These are phyloP conservation scores for Fusarium ambrosium DNA, from an alignment of 2,329 filamentous ascomycete species.

Conservation along the genomic window DNA sequence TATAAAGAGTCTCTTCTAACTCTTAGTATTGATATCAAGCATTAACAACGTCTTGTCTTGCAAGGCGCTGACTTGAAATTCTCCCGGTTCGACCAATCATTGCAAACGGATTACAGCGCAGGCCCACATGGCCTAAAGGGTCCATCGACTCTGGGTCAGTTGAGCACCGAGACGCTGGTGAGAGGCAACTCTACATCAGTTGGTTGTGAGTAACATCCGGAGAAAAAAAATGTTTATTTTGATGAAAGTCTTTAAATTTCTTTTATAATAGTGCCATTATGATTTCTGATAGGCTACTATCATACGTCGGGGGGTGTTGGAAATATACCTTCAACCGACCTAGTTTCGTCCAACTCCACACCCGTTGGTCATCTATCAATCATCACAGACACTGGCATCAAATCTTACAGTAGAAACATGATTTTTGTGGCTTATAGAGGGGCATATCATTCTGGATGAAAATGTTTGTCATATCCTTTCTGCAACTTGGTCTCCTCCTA, in stretches of 20 bases:
- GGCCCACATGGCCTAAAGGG: background rate
- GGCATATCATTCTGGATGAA: background rate
- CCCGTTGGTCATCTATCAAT: background rate
- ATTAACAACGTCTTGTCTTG: background rate
- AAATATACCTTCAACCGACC: background rate
- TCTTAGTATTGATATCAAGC: background rate
- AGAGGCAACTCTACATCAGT: background rate
- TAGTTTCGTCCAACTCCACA: background rate
- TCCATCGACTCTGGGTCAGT: background rate
- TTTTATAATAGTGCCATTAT: background rate
- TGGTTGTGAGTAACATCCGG: background rate
- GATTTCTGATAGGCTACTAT: background rate
- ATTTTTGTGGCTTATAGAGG: background rate
- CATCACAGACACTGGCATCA: background rate
- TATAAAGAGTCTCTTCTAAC: background rate
- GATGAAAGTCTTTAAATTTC: no score
- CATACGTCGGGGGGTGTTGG: background rate
- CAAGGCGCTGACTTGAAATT: background rate
- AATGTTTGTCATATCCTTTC: background rate
- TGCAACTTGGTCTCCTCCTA: background rate
- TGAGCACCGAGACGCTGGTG: background rate
- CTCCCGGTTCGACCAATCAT: background rate
- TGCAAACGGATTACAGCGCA: background rate
- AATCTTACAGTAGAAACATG: background rate
- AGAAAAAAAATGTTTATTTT: background rate